Evolutionary conservation across 2,329 filamentous ascomycete genomes (phyloP).

Genomic region (Cytospora piceae): DNA sequence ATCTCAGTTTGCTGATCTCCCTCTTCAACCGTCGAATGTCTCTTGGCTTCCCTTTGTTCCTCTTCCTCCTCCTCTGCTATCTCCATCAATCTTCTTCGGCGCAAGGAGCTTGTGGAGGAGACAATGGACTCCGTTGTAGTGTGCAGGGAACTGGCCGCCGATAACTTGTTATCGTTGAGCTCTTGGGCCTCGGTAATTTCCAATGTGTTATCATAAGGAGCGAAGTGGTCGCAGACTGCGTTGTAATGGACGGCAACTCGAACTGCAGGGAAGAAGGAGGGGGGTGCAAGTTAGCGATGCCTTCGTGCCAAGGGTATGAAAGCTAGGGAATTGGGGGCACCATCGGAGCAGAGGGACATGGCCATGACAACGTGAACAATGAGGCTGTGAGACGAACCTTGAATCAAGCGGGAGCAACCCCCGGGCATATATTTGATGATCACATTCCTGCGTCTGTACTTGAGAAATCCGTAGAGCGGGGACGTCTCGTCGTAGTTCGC

Average conservation of each 20-base stretch:
- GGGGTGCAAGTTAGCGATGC: constrained; percentile 34
- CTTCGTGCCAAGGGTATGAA: constrained; percentile 30
- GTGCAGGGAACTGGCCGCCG: constrained; percentile 86
- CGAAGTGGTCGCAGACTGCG: constrained; percentile 71
- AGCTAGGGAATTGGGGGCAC: neutral
- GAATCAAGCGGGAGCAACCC: constrained; percentile 84
- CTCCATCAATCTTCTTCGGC: constrained; percentile 79
- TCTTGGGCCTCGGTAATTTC: constrained; percentile 75
- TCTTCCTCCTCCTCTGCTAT: constrained; percentile 94
- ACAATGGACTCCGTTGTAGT: constrained; percentile 84
- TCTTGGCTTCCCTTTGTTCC: constrained; percentile 58
- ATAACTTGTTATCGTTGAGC: constrained; percentile 84
- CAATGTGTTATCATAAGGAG: constrained; percentile 85
- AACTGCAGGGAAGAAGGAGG: constrained; percentile 54
- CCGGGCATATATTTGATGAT: constrained; percentile 92
- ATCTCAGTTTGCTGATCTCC: constrained; percentile 41
- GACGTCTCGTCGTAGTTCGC: constrained; percentile 80
- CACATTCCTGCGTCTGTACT: constrained; percentile 87
- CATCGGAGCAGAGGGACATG: neutral
- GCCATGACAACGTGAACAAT: constrained; percentile 19
- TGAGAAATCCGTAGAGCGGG: constrained; percentile 88
- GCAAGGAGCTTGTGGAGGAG: constrained; percentile 80
- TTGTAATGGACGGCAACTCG: constrained; percentile 78
- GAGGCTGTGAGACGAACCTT: constrained; percentile 67
- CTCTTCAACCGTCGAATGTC: constrained; percentile 58